A percentile compares a stretch with the other conserved stretches of the same genome.
These are phyloP conservation scores for Leishmania guyanensis DNA, from an alignment of 208 protist species.

Conservation along the genomic window DNA sequence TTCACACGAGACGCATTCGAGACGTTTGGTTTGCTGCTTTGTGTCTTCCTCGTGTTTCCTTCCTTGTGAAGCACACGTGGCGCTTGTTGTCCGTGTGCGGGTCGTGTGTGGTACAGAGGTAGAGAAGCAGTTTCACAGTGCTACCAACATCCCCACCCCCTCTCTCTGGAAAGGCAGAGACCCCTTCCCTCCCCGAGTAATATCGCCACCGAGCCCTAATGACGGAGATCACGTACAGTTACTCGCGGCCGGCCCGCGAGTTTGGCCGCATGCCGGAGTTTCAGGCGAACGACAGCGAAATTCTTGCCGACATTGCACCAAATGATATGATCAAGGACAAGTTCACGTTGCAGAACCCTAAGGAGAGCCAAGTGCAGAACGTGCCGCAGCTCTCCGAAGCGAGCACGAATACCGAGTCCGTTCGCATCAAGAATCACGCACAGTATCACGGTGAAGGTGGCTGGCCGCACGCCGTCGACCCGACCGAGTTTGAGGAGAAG, in stretches of 20 bases:
- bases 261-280: slow-evolving; percentile 94
- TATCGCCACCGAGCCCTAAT: slow-evolving; percentile 28
- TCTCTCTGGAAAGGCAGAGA: background rate
- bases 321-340: slow-evolving; percentile 71
- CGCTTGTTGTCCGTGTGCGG: background rate
- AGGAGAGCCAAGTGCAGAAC: slow-evolving; percentile 90
- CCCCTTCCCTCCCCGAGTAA: background rate
- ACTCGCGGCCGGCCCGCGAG: slow-evolving; percentile 89
- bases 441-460: slow-evolving; percentile 96
- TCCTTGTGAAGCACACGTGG: background rate
- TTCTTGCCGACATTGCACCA: slow-evolving; percentile 88
- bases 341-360: slow-evolving; percentile 85
- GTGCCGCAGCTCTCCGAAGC: slow-evolving; percentile 93
- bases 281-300: slow-evolving; percentile 91
- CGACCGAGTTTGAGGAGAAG: slow-evolving; percentile 95
- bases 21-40: background rate
- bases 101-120: background rate
- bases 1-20: background rate
- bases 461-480: slow-evolving; percentile 97
- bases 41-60: background rate
- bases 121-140: background rate
- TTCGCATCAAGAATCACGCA: slow-evolving; percentile 89
- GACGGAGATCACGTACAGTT: slow-evolving; percentile 94
- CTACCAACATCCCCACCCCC: background rate
- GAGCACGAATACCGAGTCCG: slow-evolving; percentile 94